Conservation (phyloP, 2,329 filamentous ascomycete genomes). For the Epichloe uncinata region DNA sequence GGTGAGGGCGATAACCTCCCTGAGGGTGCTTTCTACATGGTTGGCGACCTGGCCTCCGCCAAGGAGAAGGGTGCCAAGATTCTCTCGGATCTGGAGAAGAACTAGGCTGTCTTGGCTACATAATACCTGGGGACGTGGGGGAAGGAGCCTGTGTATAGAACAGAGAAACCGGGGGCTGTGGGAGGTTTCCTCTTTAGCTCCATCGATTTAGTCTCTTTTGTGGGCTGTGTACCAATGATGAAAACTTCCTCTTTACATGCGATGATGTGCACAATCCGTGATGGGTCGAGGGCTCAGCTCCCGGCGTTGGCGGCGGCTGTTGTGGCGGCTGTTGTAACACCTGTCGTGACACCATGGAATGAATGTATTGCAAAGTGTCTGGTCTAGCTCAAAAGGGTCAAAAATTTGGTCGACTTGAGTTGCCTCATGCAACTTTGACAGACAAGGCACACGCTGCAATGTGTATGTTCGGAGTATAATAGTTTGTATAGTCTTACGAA, state of each 20-base stretch:
- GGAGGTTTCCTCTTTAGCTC: slow-evolving; percentile 36
- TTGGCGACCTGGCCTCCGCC: slow-evolving; percentile 87
- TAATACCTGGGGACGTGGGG: slow-evolving; percentile 22
- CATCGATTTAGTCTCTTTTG: slow-evolving; percentile 40
- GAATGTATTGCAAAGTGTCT: too few species aligned
- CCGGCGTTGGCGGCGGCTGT: too few species aligned
- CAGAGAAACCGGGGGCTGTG: slow-evolving; percentile 37
- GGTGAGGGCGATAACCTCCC: slow-evolving; percentile 94
- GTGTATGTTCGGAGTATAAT: background rate
- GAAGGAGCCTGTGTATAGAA: slow-evolving; percentile 42
- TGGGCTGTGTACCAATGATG: slow-evolving; percentile 49
- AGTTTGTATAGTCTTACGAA: background rate
- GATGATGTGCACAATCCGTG: slow-evolving; percentile 11
- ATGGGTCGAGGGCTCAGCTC: too few species aligned
- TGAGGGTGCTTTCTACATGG: slow-evolving; percentile 95
- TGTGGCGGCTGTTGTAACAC: too few species aligned
- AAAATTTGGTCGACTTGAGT: too few species aligned
- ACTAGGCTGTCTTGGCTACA: slow-evolving; percentile 28
- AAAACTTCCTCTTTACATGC: slow-evolving; percentile 31
- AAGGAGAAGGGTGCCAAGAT: slow-evolving; percentile 99
- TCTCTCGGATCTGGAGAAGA: slow-evolving; percentile 77
- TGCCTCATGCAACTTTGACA: too few species aligned
- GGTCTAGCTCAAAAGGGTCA: too few species aligned
- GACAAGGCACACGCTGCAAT: background rate
- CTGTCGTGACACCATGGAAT: too few species aligned